Conservation (phyloP, 768 basidiomycete species). For the Hygrophoropsis aurantiaca region DNA sequence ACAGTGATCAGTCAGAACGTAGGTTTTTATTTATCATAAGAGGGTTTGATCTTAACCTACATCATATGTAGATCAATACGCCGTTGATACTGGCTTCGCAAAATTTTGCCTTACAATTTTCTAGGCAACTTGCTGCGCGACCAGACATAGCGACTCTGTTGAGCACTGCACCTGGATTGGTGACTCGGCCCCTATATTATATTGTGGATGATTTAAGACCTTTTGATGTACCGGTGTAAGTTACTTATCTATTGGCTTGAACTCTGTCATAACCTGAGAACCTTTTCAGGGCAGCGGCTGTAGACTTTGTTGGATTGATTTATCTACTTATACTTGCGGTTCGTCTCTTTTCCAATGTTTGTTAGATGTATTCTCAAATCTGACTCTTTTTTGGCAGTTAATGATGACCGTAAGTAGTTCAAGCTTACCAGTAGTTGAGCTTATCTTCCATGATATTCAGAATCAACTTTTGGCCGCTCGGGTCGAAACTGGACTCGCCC, state of each 20-base stretch:
- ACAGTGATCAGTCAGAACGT: slow-evolving; percentile 12
- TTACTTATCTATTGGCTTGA: slow-evolving; percentile 1
- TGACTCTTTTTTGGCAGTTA: slow-evolving; percentile 18
- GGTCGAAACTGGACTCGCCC: slow-evolving; percentile 36
- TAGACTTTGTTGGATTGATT: slow-evolving; percentile 54
- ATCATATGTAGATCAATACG: slow-evolving; percentile 23
- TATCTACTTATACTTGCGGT: slow-evolving; percentile 42
- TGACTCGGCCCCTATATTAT: slow-evolving; percentile 50
- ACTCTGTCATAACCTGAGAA: background rate
- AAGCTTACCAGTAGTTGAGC: no score
- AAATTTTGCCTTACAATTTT: slow-evolving; percentile 33
- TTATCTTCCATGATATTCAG: slow-evolving; percentile 13
- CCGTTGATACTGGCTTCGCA: slow-evolving; percentile 40
- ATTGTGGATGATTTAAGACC: slow-evolving; percentile 50
- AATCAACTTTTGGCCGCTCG: slow-evolving; percentile 35
- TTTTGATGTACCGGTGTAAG: slow-evolving; percentile 60
- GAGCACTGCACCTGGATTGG: slow-evolving; percentile 45
- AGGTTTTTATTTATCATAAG: background rate
- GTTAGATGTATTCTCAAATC: background rate
- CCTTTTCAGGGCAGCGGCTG: slow-evolving; percentile 45
- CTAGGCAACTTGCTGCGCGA: slow-evolving; percentile 21
- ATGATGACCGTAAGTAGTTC: slow-evolving; percentile 26
- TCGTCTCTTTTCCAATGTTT: background rate
- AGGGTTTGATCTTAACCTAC: background rate
- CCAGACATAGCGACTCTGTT: slow-evolving; percentile 38